Conservation (phyloP, 352 stramenopile genomes). For the Bremia lactucae region DNA sequence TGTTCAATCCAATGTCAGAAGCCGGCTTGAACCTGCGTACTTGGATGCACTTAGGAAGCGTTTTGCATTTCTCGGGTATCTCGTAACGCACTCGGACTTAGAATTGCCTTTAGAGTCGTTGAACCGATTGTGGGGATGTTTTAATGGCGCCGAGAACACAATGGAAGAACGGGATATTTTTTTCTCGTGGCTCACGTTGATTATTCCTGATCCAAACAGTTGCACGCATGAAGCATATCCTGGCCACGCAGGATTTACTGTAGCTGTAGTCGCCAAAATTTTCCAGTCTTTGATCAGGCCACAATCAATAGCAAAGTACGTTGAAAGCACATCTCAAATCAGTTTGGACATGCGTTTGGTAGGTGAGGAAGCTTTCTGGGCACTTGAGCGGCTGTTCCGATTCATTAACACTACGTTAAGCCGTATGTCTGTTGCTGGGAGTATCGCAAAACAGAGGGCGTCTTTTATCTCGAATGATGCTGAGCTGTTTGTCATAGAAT, state of each 20-base stretch:
- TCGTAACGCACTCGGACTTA: conserved; percentile 64
- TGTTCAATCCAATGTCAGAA: conserved; percentile 8
- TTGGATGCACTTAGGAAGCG: conserved; percentile 27
- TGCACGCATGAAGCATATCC: conserved; percentile 61
- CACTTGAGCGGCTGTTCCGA: conserved; percentile 49
- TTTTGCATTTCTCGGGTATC: conserved; percentile 63
- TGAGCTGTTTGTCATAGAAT: conserved; percentile 41
- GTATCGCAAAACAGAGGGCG: conserved; percentile 5
- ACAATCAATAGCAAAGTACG: conserved; percentile 1
- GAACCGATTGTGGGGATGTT: conserved; percentile 48
- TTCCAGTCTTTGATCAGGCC: conserved; percentile 34
- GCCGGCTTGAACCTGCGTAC: conserved; percentile 3
- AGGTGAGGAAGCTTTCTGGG: conserved; percentile 43
- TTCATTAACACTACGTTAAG: conserved; percentile 45
- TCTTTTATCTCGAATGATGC: conserved; percentile 9
- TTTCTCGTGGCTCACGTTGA: conserved; percentile 60
- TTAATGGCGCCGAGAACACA: conserved; percentile 24
- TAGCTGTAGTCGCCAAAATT: conserved; percentile 35
- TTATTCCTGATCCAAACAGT: conserved; percentile 60
- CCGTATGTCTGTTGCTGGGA: conserved; percentile 28
- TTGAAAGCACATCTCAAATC: conserved; percentile 16
- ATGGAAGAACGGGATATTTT: conserved; percentile 41
- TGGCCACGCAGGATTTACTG: conserved; percentile 46
- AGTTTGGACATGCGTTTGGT: conserved; percentile 39
- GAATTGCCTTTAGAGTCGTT: conserved; percentile 55